phyloP scores from a whole-genome alignment of 306 rosid genomes.

The Acmispon strigosus region DNA sequence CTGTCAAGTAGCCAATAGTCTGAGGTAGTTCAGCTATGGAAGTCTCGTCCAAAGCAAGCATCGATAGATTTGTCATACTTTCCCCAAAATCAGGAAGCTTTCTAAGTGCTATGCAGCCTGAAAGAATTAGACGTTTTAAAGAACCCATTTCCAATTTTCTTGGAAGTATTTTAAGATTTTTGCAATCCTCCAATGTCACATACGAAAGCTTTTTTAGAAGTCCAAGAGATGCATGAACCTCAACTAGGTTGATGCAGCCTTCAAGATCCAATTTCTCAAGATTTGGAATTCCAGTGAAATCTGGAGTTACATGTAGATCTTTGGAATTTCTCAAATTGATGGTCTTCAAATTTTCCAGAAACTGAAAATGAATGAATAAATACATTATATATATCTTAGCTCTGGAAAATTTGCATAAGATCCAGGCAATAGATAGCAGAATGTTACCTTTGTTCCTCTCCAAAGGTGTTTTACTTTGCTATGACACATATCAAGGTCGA shows the following conservation, averaged over 20 bases:
- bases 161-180: slow-evolving; percentile 21
- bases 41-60: slow-evolving; percentile 6
- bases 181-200: slow-evolving; percentile 4
- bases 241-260: slow-evolving; percentile 22
- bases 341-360: slow-evolving; percentile 5
- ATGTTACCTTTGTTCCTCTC: slow-evolving; percentile 13
- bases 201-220: slow-evolving; percentile 18
- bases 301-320: slow-evolving; percentile 8
- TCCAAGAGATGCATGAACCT: slow-evolving; percentile 30
- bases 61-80: slow-evolving; percentile 5
- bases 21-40: slow-evolving; percentile 9
- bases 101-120: slow-evolving; percentile 17
- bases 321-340: slow-evolving; percentile 14
- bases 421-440: neutral
- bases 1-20: slow-evolving; percentile 13
- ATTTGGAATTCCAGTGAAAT: slow-evolving; percentile 20
- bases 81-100: slow-evolving; percentile 25
- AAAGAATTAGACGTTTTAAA: neutral
- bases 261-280: slow-evolving; percentile 21
- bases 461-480: slow-evolving; percentile 8
- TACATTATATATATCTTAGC: neutral
- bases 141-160: slow-evolving; percentile 9
- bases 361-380: neutral
- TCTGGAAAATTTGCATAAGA: neutral
- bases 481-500: slow-evolving; percentile 8